Base-by-base conservation (phyloP, 2,329 filamentous ascomycete species). In the Macroventuria anomochaeta region DNA sequence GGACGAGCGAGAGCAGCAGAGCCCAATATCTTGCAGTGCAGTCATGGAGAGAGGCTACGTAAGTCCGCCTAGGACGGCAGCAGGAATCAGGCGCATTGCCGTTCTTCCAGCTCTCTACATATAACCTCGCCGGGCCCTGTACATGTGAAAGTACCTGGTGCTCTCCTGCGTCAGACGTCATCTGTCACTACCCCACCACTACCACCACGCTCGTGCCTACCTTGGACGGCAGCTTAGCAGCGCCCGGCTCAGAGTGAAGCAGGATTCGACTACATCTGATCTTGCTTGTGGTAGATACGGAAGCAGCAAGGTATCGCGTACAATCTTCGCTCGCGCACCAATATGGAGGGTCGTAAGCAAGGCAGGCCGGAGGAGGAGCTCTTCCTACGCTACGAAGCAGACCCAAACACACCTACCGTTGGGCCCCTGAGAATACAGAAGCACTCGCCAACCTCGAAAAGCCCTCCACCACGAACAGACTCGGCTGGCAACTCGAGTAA, bases 381-480 rank as follows among this genome's bases (percentile, higher is more conserved):
- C 79, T 93, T 96, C 78, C 83, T 96, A 61, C 75, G 81, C 36
- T 50, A 52, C 6, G 57, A 76, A 70, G 44, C 61, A 28, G 66
- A 74, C 43, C 75, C 76, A 38, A 86, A 91, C 67, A 91, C 90
- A 67, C 90, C 91, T 53, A 90, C 89, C 15, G 84, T 96, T 64
- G 90, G 90, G 67, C 92, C 92, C 55, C 77, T 96, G 76, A 86
- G 91, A 69, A 96, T 96, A 73, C 88, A 88, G 79, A 96, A 96
- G 75, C 86, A 88, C 51, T 84, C 86, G 68, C 76, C 42, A 66
- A 56, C 53, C 8, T 77, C 81, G 41, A 76, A 68, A 62, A 73
- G 76, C 53, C 77, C 76, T 39, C 85, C 85, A 64, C 84, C 83
- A 42, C 80, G 67, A 67, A 68, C 73, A 69, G 66, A 76, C 87